These are phyloP conservation scores for Ceratocystis cacaofunesta DNA, from an alignment of 2,329 filamentous ascomycete species.

Conservation along the genomic window DNA sequence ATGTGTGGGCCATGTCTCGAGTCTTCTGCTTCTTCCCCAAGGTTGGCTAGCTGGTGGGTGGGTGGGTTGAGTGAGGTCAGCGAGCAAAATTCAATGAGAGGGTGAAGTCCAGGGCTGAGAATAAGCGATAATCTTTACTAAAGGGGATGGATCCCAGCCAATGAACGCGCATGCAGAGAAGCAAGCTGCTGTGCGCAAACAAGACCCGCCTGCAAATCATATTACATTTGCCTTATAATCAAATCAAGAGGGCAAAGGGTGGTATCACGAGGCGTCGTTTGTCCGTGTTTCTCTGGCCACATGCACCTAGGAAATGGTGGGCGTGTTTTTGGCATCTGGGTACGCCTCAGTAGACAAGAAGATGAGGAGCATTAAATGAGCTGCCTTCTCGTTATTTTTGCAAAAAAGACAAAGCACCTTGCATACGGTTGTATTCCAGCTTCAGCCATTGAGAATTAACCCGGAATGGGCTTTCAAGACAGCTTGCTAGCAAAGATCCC, in stretches of 20 bases:
- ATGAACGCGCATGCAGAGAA: neutral
- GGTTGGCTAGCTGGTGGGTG: neutral
- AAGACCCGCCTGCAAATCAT: neutral
- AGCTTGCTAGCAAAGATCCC: neutral
- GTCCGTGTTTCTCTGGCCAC: neutral
- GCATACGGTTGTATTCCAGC: neutral
- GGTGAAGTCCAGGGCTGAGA: neutral
- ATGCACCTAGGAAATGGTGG: no score
- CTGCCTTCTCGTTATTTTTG: neutral
- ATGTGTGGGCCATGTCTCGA: no score
- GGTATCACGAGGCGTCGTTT: neutral
- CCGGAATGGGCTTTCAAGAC: neutral
- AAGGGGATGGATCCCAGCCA: neutral
- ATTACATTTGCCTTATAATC: neutral
- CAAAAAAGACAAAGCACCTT: neutral
- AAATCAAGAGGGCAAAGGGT: neutral
- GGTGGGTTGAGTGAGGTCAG: neutral
- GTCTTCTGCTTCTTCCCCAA: neutral
- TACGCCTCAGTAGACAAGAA: no score
- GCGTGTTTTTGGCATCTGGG: no score
- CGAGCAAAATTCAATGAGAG: neutral
- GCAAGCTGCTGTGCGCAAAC: neutral
- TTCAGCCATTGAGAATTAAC: neutral
- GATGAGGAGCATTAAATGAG: neutral
- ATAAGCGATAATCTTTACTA: neutral